Conservation (phyloP, 2,329 filamentous ascomycete species). For the Zasmidium cellare region DNA sequence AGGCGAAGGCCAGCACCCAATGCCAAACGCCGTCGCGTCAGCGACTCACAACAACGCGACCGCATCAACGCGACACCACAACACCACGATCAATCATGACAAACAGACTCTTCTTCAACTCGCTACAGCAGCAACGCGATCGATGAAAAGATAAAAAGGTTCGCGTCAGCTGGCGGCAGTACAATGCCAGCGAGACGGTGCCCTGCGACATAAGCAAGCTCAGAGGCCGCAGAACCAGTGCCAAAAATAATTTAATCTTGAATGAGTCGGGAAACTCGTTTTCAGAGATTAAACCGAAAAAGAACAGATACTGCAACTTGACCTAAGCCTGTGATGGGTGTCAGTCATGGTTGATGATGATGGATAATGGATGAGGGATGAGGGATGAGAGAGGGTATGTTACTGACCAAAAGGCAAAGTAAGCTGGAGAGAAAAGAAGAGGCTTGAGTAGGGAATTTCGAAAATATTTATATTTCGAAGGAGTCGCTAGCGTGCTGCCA, state of each 20-base stretch:
- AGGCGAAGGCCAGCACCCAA: too few relatives aligned
- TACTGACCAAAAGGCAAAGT: slow-evolving; percentile 1
- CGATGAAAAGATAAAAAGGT: slow-evolving; percentile 18
- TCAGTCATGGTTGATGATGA: not conserved
- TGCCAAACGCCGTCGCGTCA: too few relatives aligned
- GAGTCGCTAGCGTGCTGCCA: too few relatives aligned
- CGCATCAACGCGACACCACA: not conserved
- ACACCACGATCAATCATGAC: not conserved
- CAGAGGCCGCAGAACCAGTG: slow-evolving; percentile 8
- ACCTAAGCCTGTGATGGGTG: not conserved
- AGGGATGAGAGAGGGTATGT: not conserved
- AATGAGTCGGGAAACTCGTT: slow-evolving; percentile 16
- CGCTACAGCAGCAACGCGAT: not conserved
- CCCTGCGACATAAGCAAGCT: slow-evolving; percentile 13
- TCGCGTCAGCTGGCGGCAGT: slow-evolving; percentile 15
- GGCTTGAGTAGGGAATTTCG: too few relatives aligned
- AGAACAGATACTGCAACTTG: slow-evolving; percentile 16
- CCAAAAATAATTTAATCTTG: slow-evolving; percentile 24
- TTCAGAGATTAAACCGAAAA: slow-evolving; percentile 24
- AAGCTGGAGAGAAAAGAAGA: slow-evolving; percentile 1
- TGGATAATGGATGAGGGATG: not conserved
- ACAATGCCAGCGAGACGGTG: slow-evolving; percentile 16
- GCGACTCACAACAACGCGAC: not conserved
- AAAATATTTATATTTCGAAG: too few relatives aligned
- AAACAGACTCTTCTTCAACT: slow-evolving; percentile 9